phyloP scores from a whole-genome alignment of 1,284 basidiomycete genomes.

The Takashimella tepidaria region DNA sequence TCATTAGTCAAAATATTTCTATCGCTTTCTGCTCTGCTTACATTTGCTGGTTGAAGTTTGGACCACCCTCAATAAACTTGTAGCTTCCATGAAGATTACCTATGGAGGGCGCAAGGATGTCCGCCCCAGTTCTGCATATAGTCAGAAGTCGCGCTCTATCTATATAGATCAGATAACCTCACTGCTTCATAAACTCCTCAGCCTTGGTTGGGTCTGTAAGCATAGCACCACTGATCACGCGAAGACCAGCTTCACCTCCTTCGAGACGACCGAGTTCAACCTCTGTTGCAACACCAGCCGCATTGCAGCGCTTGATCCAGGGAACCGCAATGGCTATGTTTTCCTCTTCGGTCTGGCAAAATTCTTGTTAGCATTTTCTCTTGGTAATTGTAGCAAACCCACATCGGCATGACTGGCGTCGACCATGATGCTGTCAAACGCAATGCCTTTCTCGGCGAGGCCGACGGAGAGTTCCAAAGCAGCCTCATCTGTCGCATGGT shows the following conservation, averaged over 20 bases:
- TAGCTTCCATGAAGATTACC: constrained; percentile 50
- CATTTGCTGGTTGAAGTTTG: constrained; percentile 41
- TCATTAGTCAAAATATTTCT: too few species aligned
- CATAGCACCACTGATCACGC: constrained; percentile 48
- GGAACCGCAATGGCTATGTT: constrained; percentile 46
- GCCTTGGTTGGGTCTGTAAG: constrained; percentile 49
- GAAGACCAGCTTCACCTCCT: constrained; percentile 50
- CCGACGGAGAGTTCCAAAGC: constrained; percentile 48
- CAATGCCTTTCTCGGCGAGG: constrained; percentile 44
- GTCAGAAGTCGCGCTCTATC: neutral
- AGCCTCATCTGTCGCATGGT: constrained; percentile 50
- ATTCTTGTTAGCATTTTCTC: neutral
- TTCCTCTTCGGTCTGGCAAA: constrained; percentile 40
- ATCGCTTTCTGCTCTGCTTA: too few species aligned
- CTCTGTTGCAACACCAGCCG: constrained; percentile 48
- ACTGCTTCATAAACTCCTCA: constrained; percentile 44
- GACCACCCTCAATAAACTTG: constrained; percentile 37
- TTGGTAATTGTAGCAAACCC: neutral
- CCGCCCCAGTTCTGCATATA: constrained; percentile 42
- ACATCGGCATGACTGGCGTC: constrained; percentile 47
- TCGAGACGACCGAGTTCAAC: constrained; percentile 51
- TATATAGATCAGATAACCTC: constrained; percentile 11
- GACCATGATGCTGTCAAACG: constrained; percentile 49
- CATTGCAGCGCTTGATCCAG: constrained; percentile 40
- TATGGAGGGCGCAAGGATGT: constrained; percentile 49